Base-by-base conservation (phyloP, 2,329 filamentous ascomycete species). In the Cytospora paraplurivora region DNA sequence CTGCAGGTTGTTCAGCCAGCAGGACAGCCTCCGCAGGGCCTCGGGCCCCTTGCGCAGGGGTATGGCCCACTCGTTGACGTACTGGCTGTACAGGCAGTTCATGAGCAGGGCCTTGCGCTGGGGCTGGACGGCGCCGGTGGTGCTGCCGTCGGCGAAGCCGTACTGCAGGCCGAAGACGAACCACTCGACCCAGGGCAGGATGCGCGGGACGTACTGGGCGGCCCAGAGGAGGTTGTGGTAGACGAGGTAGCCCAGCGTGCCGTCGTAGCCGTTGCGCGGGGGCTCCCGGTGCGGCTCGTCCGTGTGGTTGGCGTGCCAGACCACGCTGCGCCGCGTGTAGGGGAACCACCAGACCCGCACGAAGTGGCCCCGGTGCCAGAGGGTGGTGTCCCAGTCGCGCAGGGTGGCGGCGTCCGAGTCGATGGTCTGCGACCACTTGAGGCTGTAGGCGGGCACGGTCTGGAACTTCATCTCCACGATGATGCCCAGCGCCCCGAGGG, bases 31-130 rank as follows among this genome's bases (percentile, higher is more conserved):
- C 37, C 81, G 84, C 51, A 99, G 85, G 8, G 92, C 93, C 76
- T 97, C 93, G 15, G 94, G 94, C 0, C 95, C 95, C 69, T 90
- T 89, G 67, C 87, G 81, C 1, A 99, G 82, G 1, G 95, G 94
- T 7, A 99, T 84, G 0, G 94, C 94, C 95, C 95, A 99, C 75
- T 99, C 95, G 75, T 99, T 97, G 68, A 99, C 95, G 71, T 92
- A 97, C 73, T 99, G 95, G n/a, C 91, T 94, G 80, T 97, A 99
- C 7, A 98, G 85, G 72, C 95, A 99, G 79, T 99, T 95, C 91
- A 99, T 94, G 59, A 97, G 82, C 53, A 98, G 84, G 13, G 93
- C 94, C 67, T 89, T 81, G 65, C 90, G 87, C 67, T 90, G 90
- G 27, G 89, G 87, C 76, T 97, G 90, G 19, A 97, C 85, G 7